Percentiles rank a stretch among this genome's conserved stretches.
Evolutionary conservation across 257 asterid species (phyloP).

Genomic region (Solanum commersonii): DNA sequence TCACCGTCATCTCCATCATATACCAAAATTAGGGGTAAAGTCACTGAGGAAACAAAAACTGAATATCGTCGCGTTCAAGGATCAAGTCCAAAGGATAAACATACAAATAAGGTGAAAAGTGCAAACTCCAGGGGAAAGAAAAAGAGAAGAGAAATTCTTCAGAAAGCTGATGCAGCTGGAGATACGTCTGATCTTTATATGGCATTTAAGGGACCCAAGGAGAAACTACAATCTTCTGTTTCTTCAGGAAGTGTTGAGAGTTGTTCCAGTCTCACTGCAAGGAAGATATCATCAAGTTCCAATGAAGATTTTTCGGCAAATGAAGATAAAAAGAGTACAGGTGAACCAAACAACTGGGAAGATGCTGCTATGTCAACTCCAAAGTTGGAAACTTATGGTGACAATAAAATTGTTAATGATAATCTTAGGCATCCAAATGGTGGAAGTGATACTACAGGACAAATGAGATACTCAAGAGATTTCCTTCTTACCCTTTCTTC

Average conservation of each 20-base stretch:
- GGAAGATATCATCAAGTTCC: not conserved
- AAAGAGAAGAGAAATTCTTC: constrained; percentile 4
- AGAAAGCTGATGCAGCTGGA: constrained; percentile 18
- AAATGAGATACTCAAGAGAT: constrained; percentile 17
- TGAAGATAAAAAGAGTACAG: constrained; percentile 8
- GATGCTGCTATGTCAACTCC: constrained; percentile 9
- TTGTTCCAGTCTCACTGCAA: not conserved
- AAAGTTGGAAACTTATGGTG: constrained; percentile 1
- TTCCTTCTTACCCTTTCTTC: constrained; percentile 14
- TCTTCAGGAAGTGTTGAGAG: constrained; percentile 11
- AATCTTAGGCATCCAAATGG: not conserved
- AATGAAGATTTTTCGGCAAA: constrained; percentile 1
- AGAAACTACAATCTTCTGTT: constrained; percentile 2
- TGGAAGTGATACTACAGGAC: not conserved
- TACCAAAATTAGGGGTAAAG: not conserved
- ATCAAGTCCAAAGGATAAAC: not conserved
- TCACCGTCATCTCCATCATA: not conserved
- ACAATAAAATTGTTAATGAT: not conserved
- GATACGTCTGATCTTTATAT: constrained; percentile 7
- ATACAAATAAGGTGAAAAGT: constrained; percentile 3
- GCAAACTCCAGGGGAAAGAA: constrained; percentile 1
- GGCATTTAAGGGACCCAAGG: constrained; percentile 14
- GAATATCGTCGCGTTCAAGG: not conserved
- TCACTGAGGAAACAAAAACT: not conserved
- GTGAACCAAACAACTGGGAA: constrained; percentile 19